Evolutionary conservation across 169 alveolate genomes (phyloP).

Genomic region (Plasmodium cynomolgi): DNA sequence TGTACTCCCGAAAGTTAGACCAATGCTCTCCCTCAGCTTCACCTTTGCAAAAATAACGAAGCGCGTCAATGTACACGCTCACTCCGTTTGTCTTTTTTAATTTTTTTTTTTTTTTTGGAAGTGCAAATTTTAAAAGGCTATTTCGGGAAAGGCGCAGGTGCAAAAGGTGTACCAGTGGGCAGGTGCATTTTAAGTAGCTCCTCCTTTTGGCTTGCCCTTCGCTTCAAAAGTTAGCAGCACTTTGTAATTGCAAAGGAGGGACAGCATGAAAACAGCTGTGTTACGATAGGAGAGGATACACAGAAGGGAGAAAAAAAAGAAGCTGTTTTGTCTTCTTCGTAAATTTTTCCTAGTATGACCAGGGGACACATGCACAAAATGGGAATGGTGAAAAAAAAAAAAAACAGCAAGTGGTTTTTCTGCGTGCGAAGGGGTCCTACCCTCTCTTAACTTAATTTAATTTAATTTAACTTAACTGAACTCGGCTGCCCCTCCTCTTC

Average conservation of each 20-base stretch:
- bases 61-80: neutral
- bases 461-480: neutral
- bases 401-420: neutral
- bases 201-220: neutral
- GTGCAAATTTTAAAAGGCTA: neutral
- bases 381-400: neutral
- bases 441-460: neutral
- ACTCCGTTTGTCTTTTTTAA: neutral
- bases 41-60: neutral
- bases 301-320: neutral
- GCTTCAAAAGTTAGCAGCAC: neutral
- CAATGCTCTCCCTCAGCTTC: neutral
- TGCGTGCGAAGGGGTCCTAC: neutral
- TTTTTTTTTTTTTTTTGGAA: neutral
- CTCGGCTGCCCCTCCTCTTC: neutral
- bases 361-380: neutral
- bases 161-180: neutral
- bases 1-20: neutral
- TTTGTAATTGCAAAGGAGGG: neutral
- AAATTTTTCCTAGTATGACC: neutral
- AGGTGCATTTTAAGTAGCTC: neutral
- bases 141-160: neutral
- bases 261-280: neutral
- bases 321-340: neutral
- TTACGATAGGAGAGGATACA: neutral